Conservation (phyloP, 768 basidiomycete genomes). For the Scleroderma citrinum region DNA sequence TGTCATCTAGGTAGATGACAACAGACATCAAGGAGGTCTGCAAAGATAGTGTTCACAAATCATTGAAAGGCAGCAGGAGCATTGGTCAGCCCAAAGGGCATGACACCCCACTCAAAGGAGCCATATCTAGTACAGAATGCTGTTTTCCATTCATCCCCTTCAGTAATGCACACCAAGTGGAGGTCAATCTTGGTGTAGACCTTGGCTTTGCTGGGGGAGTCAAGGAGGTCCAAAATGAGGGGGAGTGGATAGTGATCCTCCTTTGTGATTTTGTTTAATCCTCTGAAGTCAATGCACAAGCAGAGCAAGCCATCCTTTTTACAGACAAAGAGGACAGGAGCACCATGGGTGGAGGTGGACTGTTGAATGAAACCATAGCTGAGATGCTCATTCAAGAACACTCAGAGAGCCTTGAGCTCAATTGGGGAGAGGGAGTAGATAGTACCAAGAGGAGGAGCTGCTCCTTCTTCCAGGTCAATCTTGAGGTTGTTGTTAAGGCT, state of each 20-base stretch:
- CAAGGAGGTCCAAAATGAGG: not conserved
- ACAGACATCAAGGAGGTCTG: constrained; percentile 20
- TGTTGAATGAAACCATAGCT: too few relatives aligned
- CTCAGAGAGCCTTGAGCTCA: too few relatives aligned
- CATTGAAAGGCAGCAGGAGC: constrained; percentile 26
- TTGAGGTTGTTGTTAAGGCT: too few relatives aligned
- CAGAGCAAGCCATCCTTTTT: too few relatives aligned
- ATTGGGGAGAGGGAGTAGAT: constrained; percentile 30
- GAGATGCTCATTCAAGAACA: too few relatives aligned
- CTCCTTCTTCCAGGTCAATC: constrained; percentile 29
- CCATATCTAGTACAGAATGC: constrained; percentile 34
- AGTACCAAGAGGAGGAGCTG: constrained; percentile 21
- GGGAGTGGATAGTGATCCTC: too few relatives aligned
- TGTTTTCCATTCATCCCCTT: constrained; percentile 35
- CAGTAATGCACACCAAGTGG: constrained; percentile 31
- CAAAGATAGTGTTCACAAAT: constrained; percentile 13
- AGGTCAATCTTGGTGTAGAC: constrained; percentile 35
- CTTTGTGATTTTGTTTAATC: too few relatives aligned
- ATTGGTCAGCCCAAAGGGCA: constrained; percentile 34
- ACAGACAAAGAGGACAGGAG: too few relatives aligned
- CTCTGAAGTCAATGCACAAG: too few relatives aligned
- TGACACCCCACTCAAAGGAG: constrained; percentile 27
- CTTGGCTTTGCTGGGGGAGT: not conserved
- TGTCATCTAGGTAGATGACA: constrained; percentile 38
- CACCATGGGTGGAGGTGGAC: too few relatives aligned